A percentile compares a stretch with the other conserved stretches of the same genome.
These are phyloP conservation scores for Monilinia fructigena DNA, from an alignment of 2,329 filamentous ascomycete species.

Conservation along the genomic window DNA sequence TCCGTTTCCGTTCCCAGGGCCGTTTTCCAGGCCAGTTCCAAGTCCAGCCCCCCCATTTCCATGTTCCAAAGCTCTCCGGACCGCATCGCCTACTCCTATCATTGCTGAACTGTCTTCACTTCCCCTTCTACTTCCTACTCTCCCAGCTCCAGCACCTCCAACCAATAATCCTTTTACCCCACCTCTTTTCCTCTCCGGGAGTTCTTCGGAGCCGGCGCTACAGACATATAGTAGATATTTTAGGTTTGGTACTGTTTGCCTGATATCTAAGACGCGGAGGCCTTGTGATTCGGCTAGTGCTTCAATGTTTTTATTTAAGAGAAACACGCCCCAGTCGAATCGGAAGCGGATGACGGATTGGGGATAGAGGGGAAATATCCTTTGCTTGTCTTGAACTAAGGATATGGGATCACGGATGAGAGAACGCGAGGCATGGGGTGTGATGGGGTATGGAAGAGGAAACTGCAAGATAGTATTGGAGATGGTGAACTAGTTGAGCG, in stretches of 20 bases:
- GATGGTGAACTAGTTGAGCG: conserved; percentile 68
- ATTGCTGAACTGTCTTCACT: conserved; percentile 36
- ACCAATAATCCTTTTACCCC: conserved; percentile 59
- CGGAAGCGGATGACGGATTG: conserved; percentile 74
- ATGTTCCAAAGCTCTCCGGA: conserved; percentile 36
- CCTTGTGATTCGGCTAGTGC: conserved; percentile 62
- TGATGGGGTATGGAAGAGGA: conserved; percentile 77
- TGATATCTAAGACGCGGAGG: conserved; percentile 80
- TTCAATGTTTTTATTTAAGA: conserved; percentile 96
- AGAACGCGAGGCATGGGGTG: conserved; percentile 69
- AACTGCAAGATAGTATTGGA: conserved; percentile 79
- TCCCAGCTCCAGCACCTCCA: conserved; percentile 44
- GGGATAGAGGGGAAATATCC: conserved; percentile 80
- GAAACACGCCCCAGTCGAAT: conserved; percentile 93
- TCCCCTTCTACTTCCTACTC: conserved; percentile 33
- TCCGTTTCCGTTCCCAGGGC: conserved; percentile 27
- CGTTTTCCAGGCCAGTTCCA: conserved; percentile 21
- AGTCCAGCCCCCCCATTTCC: conserved; percentile 19
- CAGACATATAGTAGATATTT: conserved; percentile 91
- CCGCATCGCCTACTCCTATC: conserved; percentile 31
- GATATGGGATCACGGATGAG: conserved; percentile 75
- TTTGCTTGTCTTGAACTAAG: conserved; percentile 47
- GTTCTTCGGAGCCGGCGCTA: conserved; percentile 69
- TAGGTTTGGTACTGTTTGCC: conserved; percentile 88
- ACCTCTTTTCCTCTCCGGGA: conserved; percentile 60